Base-by-base conservation (phyloP, 1,139 yeast genomes). In the Pichia terricola region DNA sequence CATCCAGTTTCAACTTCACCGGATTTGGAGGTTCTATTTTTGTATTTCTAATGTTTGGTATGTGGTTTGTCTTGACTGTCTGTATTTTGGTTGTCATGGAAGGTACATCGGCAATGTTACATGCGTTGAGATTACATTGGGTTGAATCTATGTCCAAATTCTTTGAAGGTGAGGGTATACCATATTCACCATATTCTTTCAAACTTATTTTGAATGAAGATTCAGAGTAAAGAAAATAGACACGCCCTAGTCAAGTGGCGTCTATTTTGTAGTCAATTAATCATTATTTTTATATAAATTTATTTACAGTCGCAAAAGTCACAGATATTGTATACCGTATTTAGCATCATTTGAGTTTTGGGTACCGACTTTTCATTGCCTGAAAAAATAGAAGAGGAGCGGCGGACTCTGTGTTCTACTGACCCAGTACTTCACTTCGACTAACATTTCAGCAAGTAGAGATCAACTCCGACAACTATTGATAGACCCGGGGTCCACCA, bases 61-160 rank as follows among this genome's bases (percentile, higher is more conserved):
- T 83, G 82, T 83, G 94, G 94, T 81, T 83, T 61, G 72, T 73
- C 4, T 67, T 83, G 53, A 81, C 91, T 0, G 83, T 81, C 31
- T 75, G 77, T 56, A 81, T 83, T 51, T 70, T 83, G 61, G 94
- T 83, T 28, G 66, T 79, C 43, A 83, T 83, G 94, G 94, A 83
- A 64, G 94, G 94, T 53, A 83, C 94, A 0, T 81, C 89, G 34
- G 94, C 94, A 38, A 83, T 83, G 94, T 72, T 83, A 61, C 94
- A 83, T 62, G 78, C 89, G 28, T 73, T 83, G 60, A 79, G 94
- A 70, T 72, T 83, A 60, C 94, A 83, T 61, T 83, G 94, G 94
- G 94, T 83, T 45, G 94, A 83, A 62, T 77, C 88, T 35, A 83
- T 83, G 94, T 80, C 88, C 48, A 83, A 83, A 65, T 83, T 77